Percentiles rank a stretch among this genome's conserved stretches.
These are phyloP conservation scores for Suillus sp. DNA, from an alignment of 768 basidiomycete species.

Conservation along the genomic window DNA sequence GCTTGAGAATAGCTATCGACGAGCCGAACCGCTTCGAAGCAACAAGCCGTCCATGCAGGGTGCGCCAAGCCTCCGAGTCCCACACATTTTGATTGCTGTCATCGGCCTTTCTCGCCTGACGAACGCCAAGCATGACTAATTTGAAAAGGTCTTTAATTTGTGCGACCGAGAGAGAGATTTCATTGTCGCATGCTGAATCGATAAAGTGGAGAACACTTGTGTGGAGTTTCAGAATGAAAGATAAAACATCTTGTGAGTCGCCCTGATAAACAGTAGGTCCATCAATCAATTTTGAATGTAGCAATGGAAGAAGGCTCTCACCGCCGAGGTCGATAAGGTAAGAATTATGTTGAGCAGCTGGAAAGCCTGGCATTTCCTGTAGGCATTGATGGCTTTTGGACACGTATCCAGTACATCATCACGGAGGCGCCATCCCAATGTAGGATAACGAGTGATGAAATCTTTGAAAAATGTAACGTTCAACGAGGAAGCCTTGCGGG, in stretches of 20 bases:
- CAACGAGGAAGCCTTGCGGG: conserved; percentile 77
- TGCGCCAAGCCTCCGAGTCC: conserved; percentile 60
- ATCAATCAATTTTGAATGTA: conserved; percentile 16
- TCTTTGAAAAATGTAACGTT: conserved; percentile 77
- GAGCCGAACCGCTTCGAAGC: conserved; percentile 61
- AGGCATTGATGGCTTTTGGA: conserved; percentile 68
- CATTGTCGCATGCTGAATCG: conserved; percentile 50
- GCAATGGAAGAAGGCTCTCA: conserved; percentile 30
- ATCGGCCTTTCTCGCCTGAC: conserved; percentile 56
- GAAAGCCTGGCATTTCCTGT: conserved; percentile 74
- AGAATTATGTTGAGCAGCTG: conserved; percentile 69
- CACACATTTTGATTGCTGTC: conserved; percentile 45
- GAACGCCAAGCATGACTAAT: conserved; percentile 61
- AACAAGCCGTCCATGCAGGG: conserved; percentile 48
- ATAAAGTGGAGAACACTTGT: conserved; percentile 50
- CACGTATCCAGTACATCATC: conserved; percentile 58
- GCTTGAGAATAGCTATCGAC: conserved; percentile 58
- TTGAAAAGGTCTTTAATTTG: conserved; percentile 84
- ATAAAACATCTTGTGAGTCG: conserved; percentile 43
- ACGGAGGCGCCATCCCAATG: conserved; percentile 65
- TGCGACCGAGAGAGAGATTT: conserved; percentile 49
- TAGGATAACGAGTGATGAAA: conserved; percentile 67
- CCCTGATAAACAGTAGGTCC: conserved; percentile 24
- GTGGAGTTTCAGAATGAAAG: conserved; percentile 56
- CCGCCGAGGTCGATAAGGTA: conserved; percentile 51